Conservation (phyloP, 805 yeast genomes). For the Nakazawaea siamensis region DNA sequence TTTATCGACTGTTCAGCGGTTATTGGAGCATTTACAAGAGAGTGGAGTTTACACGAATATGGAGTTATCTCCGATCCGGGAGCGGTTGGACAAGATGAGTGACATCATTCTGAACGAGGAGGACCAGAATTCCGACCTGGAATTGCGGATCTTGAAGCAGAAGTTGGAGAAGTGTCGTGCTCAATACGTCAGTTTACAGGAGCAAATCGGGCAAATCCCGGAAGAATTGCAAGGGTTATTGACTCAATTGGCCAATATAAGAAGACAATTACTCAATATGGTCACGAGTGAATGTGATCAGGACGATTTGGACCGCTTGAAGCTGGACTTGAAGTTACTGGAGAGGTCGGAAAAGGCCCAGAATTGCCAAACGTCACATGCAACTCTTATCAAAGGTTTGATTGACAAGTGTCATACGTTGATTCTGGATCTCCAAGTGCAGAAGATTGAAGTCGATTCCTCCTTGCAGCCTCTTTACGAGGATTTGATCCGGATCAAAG, state of each 20-base stretch:
- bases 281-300: constrained; percentile 16
- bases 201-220: constrained; percentile 44
- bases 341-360: constrained; percentile 41
- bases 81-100: constrained; percentile 63
- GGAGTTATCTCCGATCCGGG: constrained; percentile 72
- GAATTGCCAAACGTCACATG: constrained; percentile 33
- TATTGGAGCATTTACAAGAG: constrained; percentile 76
- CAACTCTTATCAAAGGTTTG: constrained; percentile 49
- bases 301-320: constrained; percentile 25
- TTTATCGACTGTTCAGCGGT: constrained; percentile 73
- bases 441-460: constrained; percentile 31
- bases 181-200: constrained; percentile 49
- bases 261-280: constrained; percentile 45
- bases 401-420: constrained; percentile 79
- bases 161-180: constrained; percentile 59
- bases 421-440: constrained; percentile 54
- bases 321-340: constrained; percentile 30
- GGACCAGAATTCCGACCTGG: constrained; percentile 32
- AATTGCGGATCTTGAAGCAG: constrained; percentile 49
- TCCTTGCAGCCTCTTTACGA: constrained; percentile 53
- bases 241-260: constrained; percentile 51
- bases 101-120: constrained; percentile 49
- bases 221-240: constrained; percentile 41
- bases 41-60: constrained; percentile 75
- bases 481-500: constrained; percentile 55